A percentile compares a stretch with the other conserved stretches of the same genome.
phyloP scores from a whole-genome alignment of 768 basidiomycete genomes.

The Trametes punicea region DNA sequence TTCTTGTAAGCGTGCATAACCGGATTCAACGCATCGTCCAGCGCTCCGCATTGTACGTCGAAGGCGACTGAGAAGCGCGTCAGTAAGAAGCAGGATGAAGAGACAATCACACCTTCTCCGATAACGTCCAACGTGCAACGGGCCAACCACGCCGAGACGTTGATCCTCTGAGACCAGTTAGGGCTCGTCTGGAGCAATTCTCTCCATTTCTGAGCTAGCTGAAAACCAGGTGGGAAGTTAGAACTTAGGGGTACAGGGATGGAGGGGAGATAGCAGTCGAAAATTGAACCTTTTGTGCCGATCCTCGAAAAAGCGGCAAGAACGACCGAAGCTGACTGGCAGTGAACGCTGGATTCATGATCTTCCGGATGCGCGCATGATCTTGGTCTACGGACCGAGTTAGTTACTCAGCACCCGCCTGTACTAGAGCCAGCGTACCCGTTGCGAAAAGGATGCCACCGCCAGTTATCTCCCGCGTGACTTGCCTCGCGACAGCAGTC shows the following conservation, averaged over 20 bases:
- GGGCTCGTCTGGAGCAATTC: constrained; percentile 14
- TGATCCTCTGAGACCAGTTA: constrained; percentile 6
- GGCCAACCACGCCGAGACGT: constrained; percentile 23
- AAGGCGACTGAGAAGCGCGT: constrained; percentile 21
- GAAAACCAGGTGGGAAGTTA: too few species aligned
- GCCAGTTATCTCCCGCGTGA: constrained; percentile 21
- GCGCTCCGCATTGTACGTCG: constrained; percentile 24
- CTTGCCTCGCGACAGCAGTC: constrained; percentile 11
- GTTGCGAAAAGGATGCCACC: constrained; percentile 14
- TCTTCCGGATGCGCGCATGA: constrained; percentile 24
- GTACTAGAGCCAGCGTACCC: constrained; percentile 8
- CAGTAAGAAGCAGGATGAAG: background rate
- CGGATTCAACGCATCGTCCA: constrained; percentile 22
- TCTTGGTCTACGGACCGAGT: constrained; percentile 9
- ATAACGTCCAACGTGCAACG: constrained; percentile 29
- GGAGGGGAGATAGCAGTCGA: too few species aligned
- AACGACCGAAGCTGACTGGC: constrained; percentile 23
- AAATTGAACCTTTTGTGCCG: constrained; percentile 21
- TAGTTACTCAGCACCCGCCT: background rate
- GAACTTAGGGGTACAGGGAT: too few species aligned
- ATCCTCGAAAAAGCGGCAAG: constrained; percentile 23
- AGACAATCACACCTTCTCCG: constrained; percentile 19
- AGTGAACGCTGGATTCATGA: constrained; percentile 26
- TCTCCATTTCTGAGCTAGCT: constrained; percentile 28
- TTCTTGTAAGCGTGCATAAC: constrained; percentile 24